A percentile compares a stretch with the other conserved stretches of the same genome.
These are phyloP conservation scores for Vitis riparia DNA, from an alignment of 164 flowering plant species.

Conservation along the genomic window DNA sequence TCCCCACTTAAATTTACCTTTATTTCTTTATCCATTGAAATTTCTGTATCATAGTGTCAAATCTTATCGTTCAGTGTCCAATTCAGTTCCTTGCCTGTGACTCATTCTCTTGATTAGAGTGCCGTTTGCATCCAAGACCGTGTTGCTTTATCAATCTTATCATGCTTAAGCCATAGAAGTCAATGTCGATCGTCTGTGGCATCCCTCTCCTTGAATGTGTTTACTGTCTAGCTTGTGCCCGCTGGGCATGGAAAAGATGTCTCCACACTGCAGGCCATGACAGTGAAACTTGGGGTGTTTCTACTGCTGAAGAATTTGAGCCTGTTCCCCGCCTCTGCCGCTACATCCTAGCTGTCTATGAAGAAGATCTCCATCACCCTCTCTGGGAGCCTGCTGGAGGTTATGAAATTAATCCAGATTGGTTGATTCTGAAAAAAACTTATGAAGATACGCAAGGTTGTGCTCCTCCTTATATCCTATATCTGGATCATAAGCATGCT, in stretches of 20 bases:
- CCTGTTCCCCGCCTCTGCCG: constrained; percentile 87
- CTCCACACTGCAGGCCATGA: constrained; percentile 61
- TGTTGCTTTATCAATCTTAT: neutral
- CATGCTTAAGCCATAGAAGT: constrained; percentile 11
- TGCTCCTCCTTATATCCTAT: constrained; percentile 80
- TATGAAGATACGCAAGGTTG: constrained; percentile 64
- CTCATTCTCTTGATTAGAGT: neutral
- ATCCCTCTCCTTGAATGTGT: constrained; percentile 52
- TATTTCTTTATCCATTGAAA: neutral
- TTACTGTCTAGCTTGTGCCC: constrained; percentile 47
- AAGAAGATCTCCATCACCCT: constrained; percentile 75
- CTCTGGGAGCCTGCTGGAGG: constrained; percentile 91
- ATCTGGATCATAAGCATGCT: constrained; percentile 69
- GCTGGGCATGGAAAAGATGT: constrained; percentile 64
- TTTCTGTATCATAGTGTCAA: neutral
- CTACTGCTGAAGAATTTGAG: constrained; percentile 81
- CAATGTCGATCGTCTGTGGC: constrained; percentile 52
- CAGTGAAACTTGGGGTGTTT: constrained; percentile 91
- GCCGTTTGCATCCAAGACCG: neutral
- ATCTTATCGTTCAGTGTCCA: neutral
- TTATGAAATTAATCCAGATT: constrained; percentile 75
- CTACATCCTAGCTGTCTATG: constrained; percentile 73
- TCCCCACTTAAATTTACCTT: neutral
- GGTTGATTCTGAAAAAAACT: constrained; percentile 52
- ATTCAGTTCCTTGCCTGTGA: neutral